These are phyloP conservation scores for Hydnomerulius pinastri DNA, from an alignment of 768 basidiomycete species.

Conservation along the genomic window DNA sequence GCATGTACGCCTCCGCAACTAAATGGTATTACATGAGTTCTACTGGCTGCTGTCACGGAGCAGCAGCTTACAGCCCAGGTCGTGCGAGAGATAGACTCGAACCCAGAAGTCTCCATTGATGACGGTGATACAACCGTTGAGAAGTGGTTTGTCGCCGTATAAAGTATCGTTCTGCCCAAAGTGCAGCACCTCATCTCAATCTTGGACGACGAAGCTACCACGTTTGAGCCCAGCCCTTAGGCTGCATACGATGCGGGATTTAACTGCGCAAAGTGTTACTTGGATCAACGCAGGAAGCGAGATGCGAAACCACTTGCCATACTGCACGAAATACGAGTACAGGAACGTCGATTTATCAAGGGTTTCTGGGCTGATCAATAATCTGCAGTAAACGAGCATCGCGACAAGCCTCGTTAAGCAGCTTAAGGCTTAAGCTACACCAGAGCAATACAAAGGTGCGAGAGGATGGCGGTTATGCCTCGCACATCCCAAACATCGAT, in stretches of 20 bases:
- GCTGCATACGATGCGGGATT: background rate
- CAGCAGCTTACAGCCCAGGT: slow-evolving; percentile 53
- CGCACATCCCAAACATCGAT: background rate
- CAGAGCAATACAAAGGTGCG: background rate
- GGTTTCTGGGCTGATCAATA: background rate
- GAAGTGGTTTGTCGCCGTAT: background rate
- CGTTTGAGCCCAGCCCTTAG: background rate
- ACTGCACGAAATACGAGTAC: background rate
- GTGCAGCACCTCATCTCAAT: background rate
- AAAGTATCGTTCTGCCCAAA: background rate
- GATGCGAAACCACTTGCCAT: background rate
- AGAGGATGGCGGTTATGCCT: background rate
- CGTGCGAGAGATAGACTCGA: slow-evolving; percentile 22
- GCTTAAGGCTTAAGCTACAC: too few relatives aligned
- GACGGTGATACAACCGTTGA: background rate
- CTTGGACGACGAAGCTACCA: background rate
- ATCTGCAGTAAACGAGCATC: background rate
- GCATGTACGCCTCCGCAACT: slow-evolving; percentile 69
- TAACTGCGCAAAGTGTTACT: background rate
- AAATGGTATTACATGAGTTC: slow-evolving; percentile 6
- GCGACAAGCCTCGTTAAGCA: background rate
- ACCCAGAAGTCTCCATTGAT: slow-evolving; percentile 5
- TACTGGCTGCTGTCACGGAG: background rate
- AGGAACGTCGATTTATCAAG: background rate
- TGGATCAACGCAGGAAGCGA: background rate